Base-by-base conservation (phyloP, 495 filamentous ascomycete genomes). In the Tuber melanosporum region DNA sequence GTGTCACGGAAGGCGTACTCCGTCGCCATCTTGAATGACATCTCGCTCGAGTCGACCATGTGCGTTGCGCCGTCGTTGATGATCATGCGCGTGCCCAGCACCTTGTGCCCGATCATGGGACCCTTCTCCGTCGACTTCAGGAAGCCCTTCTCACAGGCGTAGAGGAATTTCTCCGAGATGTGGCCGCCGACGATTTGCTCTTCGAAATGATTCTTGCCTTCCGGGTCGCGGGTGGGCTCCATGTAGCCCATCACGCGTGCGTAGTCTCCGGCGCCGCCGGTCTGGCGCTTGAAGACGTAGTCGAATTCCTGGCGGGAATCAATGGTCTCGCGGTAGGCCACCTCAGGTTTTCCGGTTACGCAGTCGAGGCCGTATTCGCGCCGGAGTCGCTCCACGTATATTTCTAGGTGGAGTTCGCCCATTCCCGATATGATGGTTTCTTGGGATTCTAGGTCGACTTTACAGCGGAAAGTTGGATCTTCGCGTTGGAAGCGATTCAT, bases 401-500 rank as follows among this genome's bases (percentile, higher is more conserved):
- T 97, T 80, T 95, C 93, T 41, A 99, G 89, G 85, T 99, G 96
- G 76, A 99, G 85, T 84, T 99, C 96, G 78, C 96, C 96, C 96
- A 99, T 99, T 72, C 96, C 96, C 69, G 92, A 95, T 84, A 99
- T 98, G 84, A 99, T 95, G 71, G 94, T 97, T 86, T 99, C 92
- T 79, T 95, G 90, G 79, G 90, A 92, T 86, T 99, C 96, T 49
- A 87, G 86, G 82, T 99, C 96, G 82, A 96, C 93, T 77, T 92
- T 91, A 69, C 98, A 93, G 69, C 96, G 90, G 90, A 99, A 99
- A 39, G 96, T 99, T 15, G 96, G 96, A 80, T 99, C 96, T 85
- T 99, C 96, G 74, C 96, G 90, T 87, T 98, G 95, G 91, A 99
- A 99, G 79, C 96, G 93, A 80, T 94, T 93, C 90, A 99, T 98